phyloP scores from a whole-genome alignment of 306 rosid species.

The Rubus parviflorus region DNA sequence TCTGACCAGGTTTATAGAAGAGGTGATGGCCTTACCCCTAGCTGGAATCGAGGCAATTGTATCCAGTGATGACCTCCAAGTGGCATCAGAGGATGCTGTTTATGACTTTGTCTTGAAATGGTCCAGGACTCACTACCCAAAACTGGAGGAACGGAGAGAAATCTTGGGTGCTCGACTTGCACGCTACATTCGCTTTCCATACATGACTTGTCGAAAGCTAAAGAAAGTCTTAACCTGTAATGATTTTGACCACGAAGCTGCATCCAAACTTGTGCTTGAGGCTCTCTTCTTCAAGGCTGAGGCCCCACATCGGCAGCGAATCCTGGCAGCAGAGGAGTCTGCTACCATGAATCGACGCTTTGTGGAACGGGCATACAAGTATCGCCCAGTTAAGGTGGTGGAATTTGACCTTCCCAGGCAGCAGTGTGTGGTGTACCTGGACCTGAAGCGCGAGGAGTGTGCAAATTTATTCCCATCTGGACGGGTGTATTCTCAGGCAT shows the following conservation, averaged over 20 bases:
- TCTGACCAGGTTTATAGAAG: constrained; percentile 76
- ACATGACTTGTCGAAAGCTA: constrained; percentile 89
- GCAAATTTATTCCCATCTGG: constrained; percentile 76
- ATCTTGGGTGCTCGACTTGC: constrained; percentile 72
- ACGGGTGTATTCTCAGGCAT: constrained; percentile 96
- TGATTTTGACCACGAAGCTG: constrained; percentile 84
- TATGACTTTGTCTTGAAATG: constrained; percentile 92
- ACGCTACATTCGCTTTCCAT: constrained; percentile 80
- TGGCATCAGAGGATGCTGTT: constrained; percentile 96
- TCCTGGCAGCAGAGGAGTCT: constrained; percentile 74
- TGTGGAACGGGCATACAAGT: constrained; percentile 91
- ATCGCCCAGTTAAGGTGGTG: constrained; percentile 96
- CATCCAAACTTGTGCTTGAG: constrained; percentile 86
- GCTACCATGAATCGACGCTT: constrained; percentile 60
- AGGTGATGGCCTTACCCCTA: constrained; percentile 83
- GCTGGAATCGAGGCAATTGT: constrained; percentile 91
- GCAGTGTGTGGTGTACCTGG: constrained; percentile 94
- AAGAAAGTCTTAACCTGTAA: constrained; percentile 83
- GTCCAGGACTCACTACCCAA: constrained; percentile 68
- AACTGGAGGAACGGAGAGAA: constrained; percentile 79
- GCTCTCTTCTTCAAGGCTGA: constrained; percentile 93
- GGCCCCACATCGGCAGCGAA: constrained; percentile 87
- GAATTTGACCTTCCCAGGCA: constrained; percentile 91
- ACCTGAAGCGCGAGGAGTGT: constrained; percentile 92
- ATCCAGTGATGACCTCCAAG: constrained; percentile 89